Evolutionary conservation across 129 eudicot genomes (phyloP), one percentile per base, ranked within the genome.

Genomic region (sunflower (Helianthus annuus)): DNA sequence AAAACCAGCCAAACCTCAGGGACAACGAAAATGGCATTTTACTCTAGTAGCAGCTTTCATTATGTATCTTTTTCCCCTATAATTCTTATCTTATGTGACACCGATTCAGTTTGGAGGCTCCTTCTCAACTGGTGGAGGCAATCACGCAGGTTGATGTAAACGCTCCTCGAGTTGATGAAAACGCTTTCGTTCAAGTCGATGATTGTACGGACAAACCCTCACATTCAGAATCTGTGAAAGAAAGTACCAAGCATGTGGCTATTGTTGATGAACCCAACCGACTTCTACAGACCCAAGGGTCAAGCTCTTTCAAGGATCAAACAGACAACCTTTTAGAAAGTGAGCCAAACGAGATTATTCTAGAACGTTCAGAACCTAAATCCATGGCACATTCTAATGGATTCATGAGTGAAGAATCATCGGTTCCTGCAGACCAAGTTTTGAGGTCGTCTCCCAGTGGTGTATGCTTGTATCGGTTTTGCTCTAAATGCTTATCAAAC

Each of bases 51-150:
- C 36, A 32, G 36, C 36, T 32, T 32, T 32, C 36, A 32, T 32
- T 42, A 6, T 40, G 9, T 40, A 40, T 40, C 10, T 42, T 42
- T 9, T 9, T 1, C 45, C 10, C 54, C 27, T 46, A 16, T 12
- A 0, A 3, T 39, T 19, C 10, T 15, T 16, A 1, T 65, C 52
- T 75, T 59, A 58, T 62, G 39, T 66, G 7, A 4, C 36, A 34
- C 40, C 48, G 10, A 55, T 88, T 77, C 97, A 94, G 99, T 76
- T 81, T 94, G 36, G 99, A 90, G 88, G 79, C 66, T 44, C 85
- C 83, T 57, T 59, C 78, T 72, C 87, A 67, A 46, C 44, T 54
- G 48, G 34, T 57, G 39, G 84, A 70, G 56, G 79, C 68, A 52
- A 70, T 65, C 74, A 61, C 85, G n/a, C 78, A 78, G 70, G 51